Percentiles rank a stretch among this genome's conserved stretches.
Conservation (phyloP, 2,329 filamentous ascomycete species). For the Gnomoniopsis sp. region DNA sequence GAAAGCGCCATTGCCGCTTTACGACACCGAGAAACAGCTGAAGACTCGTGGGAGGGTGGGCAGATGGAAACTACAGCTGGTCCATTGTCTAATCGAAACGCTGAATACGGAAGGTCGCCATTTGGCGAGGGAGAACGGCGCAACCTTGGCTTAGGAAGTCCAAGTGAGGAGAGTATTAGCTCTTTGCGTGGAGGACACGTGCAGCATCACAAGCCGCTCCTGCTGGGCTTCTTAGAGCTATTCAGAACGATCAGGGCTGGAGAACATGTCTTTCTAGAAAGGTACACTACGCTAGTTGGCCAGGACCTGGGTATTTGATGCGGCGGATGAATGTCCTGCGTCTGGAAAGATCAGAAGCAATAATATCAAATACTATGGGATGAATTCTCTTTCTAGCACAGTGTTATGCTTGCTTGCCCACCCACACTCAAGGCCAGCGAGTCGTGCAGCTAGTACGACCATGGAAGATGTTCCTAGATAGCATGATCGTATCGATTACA, state of each 20-base stretch:
- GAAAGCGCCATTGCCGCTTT: conserved; percentile 11
- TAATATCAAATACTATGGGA: too few species aligned
- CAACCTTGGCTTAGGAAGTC: neutral
- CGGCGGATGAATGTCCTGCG: neutral
- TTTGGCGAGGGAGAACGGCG: neutral
- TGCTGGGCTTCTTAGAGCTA: conserved; percentile 5
- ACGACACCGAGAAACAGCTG: conserved; percentile 7
- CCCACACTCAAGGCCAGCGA: too few species aligned
- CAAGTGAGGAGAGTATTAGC: neutral
- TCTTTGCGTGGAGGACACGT: neutral
- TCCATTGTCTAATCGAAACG: neutral
- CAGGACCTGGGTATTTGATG: conserved; percentile 4
- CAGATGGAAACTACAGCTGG: neutral
- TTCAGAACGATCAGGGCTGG: conserved; percentile 12
- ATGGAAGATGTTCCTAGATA: neutral
- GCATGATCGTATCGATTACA: neutral
- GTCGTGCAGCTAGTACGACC: too few species aligned
- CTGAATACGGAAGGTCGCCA: neutral
- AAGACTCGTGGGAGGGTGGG: neutral
- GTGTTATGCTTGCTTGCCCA: too few species aligned
- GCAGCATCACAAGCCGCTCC: conserved; percentile 4
- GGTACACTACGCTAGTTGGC: conserved; percentile 11
- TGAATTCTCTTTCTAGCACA: too few species aligned
- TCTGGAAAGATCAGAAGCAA: neutral
- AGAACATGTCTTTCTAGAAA: conserved; percentile 5